phyloP scores from a whole-genome alignment of 2,329 filamentous ascomycete genomes.

The Geosmithia putterillii region DNA sequence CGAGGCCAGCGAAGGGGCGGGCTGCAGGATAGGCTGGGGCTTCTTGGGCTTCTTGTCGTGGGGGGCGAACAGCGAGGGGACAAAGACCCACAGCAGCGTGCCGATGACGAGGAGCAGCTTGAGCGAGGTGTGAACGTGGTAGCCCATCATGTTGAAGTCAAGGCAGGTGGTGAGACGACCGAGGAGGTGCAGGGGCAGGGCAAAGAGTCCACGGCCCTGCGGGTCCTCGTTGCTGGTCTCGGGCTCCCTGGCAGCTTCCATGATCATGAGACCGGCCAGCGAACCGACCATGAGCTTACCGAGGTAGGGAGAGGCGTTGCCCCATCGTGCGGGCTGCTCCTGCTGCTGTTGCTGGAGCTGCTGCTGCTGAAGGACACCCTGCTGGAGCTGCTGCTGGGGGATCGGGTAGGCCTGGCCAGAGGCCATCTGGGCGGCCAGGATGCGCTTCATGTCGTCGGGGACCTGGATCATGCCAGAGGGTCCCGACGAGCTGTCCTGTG shows the following conservation, averaged over 20 bases:
- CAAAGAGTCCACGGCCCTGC: slow-evolving; percentile 54
- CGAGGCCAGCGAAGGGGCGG: slow-evolving; percentile 62
- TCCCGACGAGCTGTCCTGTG: slow-evolving; percentile 24
- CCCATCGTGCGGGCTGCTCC: slow-evolving; percentile 41
- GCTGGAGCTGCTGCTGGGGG: slow-evolving; percentile 33
- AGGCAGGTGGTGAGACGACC: slow-evolving; percentile 31
- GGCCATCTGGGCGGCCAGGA: slow-evolving; percentile 43
- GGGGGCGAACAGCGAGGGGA: slow-evolving; percentile 37
- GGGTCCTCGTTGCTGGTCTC: slow-evolving; percentile 52
- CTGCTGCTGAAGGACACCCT: slow-evolving; percentile 39
- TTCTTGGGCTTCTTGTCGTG: slow-evolving; percentile 38
- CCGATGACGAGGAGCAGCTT: slow-evolving; percentile 41
- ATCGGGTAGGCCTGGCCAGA: slow-evolving; percentile 40
- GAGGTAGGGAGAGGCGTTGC: slow-evolving; percentile 40
- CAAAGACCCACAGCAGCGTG: slow-evolving; percentile 39
- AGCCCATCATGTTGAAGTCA: slow-evolving; percentile 41
- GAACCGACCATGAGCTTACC: slow-evolving; percentile 87
- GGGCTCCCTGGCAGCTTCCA: slow-evolving; percentile 64
- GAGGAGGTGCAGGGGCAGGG: slow-evolving; percentile 48
- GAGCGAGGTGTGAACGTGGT: slow-evolving; percentile 38
- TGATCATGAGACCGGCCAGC: slow-evolving; percentile 80
- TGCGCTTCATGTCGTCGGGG: slow-evolving; percentile 54
- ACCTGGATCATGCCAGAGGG: slow-evolving; percentile 49
- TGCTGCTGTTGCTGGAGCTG: slow-evolving; percentile 32
- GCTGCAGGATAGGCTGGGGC: slow-evolving; percentile 30